phyloP scores from a whole-genome alignment of 176 grass and related monocot species.

The Saccharum officinarum region DNA sequence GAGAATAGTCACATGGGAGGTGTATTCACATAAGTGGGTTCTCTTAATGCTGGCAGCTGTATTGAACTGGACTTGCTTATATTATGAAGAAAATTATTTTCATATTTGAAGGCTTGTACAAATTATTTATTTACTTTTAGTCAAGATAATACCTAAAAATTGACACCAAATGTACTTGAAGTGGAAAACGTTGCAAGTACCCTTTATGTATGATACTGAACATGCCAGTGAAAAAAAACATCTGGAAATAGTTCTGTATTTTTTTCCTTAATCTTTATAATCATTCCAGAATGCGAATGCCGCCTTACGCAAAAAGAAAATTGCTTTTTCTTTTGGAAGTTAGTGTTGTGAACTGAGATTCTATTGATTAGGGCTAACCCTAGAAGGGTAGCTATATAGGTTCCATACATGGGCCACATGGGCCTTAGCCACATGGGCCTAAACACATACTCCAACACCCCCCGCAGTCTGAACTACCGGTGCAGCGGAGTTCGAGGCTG shows the following conservation, averaged over 20 bases:
- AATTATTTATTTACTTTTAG: constrained; percentile 18
- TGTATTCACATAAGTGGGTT: not conserved
- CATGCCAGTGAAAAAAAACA: not conserved
- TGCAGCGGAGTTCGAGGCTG: too few species aligned
- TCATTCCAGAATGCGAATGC: not conserved
- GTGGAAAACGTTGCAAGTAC: constrained; percentile 1
- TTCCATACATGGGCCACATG: too few species aligned
- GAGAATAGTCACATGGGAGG: constrained; percentile 19
- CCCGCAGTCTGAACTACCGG: too few species aligned
- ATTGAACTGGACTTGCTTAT: constrained; percentile 12
- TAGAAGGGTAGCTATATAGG: too few species aligned
- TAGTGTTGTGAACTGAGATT: too few species aligned
- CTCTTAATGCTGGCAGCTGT: constrained; percentile 17
- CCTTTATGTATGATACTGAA: not conserved
- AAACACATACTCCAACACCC: too few species aligned
- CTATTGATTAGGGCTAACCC: too few species aligned
- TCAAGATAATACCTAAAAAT: not conserved
- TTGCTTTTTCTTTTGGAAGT: not conserved
- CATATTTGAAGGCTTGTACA: constrained; percentile 1
- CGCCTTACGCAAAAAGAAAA: not conserved
- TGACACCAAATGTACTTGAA: not conserved
- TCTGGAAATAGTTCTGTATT: not conserved
- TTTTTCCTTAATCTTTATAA: not conserved
- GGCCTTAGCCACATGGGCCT: too few species aligned
- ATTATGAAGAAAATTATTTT: constrained; percentile 23